Evolutionary conservation across 2,329 filamentous ascomycete species (phyloP), one percentile per base, ranked within the genome.

Genomic region (Metarhizium robertsii): DNA sequence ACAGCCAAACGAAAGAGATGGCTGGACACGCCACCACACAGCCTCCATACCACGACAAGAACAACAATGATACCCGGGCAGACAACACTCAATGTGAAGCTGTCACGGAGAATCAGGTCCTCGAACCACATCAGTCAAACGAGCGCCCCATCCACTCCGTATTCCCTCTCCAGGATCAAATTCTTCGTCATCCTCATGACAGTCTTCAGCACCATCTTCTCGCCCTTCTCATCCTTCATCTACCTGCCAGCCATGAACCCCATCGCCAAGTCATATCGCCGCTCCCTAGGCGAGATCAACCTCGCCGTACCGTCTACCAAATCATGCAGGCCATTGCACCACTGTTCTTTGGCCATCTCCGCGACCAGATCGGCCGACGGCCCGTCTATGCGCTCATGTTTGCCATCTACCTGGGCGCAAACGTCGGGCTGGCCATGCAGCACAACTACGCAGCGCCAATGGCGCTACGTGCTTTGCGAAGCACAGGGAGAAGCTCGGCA

Each of bases 271-370:
- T 67, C 69, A n/a, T 66, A 76, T 45, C 54, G 67, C 52, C 70
- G 73, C 32, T 64, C 67, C 2, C 14, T 64, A 20, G 54, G 53
- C 13, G 47, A 65, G 25, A 70, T 76, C 61, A 75, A 75, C 60
- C 61, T 75, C 40, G 69, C 69, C 8, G 63, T 76, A 75, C 73
- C 8, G 64, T 71, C 4, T 75, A 74, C 59, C 68, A 73, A 67
- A 73, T 81, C 53, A 74, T 81, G 57, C 79, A 80, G 69, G 79
- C 73, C 29, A 60, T 82, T 3, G 73, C 77, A 1, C 79, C 79
- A 0, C 67, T 72, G 20, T 70, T 81, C 57, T 70, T 79, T 29
- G 78, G 75, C n/a, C 73, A 75, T 54, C 68, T 81, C 25, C 1
- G 25, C 25, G 25, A 25, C 25, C 25, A 25, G 25, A 25, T 25